phyloP scores from a whole-genome alignment of 768 basidiomycete species.

The Auriscalpium microsporum region DNA sequence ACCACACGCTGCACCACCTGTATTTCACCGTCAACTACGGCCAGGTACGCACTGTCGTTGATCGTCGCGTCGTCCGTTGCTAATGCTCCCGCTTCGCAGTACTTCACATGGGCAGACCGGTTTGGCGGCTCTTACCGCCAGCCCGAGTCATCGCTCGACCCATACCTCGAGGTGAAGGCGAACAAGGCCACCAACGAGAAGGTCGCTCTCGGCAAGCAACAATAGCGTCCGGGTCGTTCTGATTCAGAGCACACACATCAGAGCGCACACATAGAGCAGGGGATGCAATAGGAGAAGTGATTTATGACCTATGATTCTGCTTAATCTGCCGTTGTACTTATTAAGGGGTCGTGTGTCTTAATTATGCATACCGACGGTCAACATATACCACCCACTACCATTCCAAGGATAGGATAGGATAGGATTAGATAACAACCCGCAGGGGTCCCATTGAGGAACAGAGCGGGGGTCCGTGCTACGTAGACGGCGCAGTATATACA shows the following conservation, averaged over 20 bases:
- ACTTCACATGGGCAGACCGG: conserved; percentile 94
- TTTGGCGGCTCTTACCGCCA: conserved; percentile 81
- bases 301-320: too few relatives aligned
- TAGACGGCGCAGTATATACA: neutral
- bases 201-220: neutral
- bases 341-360: too few relatives aligned
- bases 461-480: too few relatives aligned
- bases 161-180: conserved; percentile 59
- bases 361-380: too few relatives aligned
- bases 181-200: conserved; percentile 11
- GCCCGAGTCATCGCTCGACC: conserved; percentile 77
- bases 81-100: conserved; percentile 40
- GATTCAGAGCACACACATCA: too few relatives aligned
- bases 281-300: too few relatives aligned
- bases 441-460: too few relatives aligned
- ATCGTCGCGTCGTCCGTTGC: neutral
- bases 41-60: conserved; percentile 42
- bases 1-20: conserved; percentile 94
- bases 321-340: too few relatives aligned
- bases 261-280: too few relatives aligned
- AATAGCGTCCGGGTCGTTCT: neutral
- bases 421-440: too few relatives aligned
- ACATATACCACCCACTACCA: too few relatives aligned
- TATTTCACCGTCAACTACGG: conserved; percentile 98
- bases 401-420: too few relatives aligned